A percentile compares a stretch with the other conserved stretches of the same genome.
These are phyloP conservation scores for Macrophomina tecta DNA, from an alignment of 2,329 filamentous ascomycete species.

Conservation along the genomic window DNA sequence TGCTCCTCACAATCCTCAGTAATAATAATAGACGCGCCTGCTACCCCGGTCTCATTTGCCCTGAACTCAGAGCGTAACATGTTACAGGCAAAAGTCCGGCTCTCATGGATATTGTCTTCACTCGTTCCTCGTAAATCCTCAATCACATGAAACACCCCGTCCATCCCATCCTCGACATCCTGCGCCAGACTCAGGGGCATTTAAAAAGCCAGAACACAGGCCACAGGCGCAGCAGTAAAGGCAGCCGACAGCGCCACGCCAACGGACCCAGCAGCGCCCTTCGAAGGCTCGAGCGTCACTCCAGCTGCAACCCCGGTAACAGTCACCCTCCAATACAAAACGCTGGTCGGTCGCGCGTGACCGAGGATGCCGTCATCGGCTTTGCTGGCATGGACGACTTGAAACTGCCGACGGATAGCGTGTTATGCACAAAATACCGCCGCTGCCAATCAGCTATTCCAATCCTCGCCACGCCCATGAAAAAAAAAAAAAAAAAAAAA, in stretches of 20 bases:
- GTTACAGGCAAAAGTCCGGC: too few species aligned
- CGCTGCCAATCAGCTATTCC: neutral
- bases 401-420: neutral
- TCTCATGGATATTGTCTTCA: too few species aligned
- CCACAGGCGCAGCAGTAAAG: neutral
- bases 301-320: slow-evolving; percentile 36
- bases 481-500: too few species aligned
- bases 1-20: too few species aligned
- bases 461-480: neutral
- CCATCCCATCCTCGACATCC: too few species aligned
- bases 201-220: neutral
- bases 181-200: too few species aligned
- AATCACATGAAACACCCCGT: too few species aligned
- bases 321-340: slow-evolving; percentile 33
- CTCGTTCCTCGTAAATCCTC: too few species aligned
- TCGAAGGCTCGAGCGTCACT: neutral
- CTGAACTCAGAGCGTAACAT: too few species aligned
- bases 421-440: neutral
- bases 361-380: neutral
- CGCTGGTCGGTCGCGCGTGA: slow-evolving; percentile 28
- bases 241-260: neutral
- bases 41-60: too few species aligned
- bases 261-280: neutral
- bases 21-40: too few species aligned
- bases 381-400: neutral